phyloP scores from a whole-genome alignment of 345 rosid genomes.

The Kernera saxatilis region DNA sequence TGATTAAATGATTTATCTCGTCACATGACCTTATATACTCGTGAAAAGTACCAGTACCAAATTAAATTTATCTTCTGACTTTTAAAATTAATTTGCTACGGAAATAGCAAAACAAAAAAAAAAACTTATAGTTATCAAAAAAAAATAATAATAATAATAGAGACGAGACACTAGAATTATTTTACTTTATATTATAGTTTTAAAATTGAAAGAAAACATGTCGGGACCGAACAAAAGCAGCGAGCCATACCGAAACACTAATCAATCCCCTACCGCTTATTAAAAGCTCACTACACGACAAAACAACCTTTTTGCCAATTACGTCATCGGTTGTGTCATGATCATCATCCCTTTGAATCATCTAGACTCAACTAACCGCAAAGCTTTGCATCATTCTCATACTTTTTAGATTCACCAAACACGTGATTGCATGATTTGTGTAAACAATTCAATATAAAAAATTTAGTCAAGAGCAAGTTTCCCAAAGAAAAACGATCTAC shows the following conservation, averaged over 20 bases:
- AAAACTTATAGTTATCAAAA: neutral
- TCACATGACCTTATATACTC: no score
- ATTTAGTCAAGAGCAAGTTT: neutral
- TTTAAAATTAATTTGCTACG: neutral
- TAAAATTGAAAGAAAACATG: neutral
- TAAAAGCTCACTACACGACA: slow-evolving; percentile 15
- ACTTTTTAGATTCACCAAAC: neutral
- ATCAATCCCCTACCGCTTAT: neutral
- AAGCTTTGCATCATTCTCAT: neutral
- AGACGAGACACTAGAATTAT: neutral
- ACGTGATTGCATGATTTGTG: neutral
- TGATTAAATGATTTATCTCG: no score
- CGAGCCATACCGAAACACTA: slow-evolving; percentile 13
- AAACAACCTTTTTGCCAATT: slow-evolving; percentile 8
- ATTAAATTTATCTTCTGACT: neutral
- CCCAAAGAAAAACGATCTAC: neutral
- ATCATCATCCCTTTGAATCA: neutral
- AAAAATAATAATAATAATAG: neutral
- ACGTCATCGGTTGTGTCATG: slow-evolving; percentile 22
- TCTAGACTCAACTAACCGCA: neutral
- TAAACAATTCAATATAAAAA: neutral
- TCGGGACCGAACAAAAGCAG: slow-evolving; percentile 19
- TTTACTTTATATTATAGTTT: neutral
- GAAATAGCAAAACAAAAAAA: no score
- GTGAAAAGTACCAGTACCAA: no score